Evolutionary conservation across 306 rosid genomes (phyloP).

Genomic region (Malus sieversii): DNA sequence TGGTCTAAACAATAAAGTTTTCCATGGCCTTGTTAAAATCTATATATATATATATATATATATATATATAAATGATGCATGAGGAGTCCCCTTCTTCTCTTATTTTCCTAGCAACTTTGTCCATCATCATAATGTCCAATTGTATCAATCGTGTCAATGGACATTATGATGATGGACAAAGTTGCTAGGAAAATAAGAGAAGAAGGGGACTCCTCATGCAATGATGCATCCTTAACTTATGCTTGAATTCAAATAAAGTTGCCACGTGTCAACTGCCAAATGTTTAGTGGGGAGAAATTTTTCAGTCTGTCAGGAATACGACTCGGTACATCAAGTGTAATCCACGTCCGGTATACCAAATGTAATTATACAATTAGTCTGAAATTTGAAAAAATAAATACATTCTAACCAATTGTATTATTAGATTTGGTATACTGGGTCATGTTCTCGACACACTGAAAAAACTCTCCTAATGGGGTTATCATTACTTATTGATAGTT

Average conservation of each 20-base stretch:
- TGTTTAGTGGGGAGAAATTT: slow-evolving; percentile 13
- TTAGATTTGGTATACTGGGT: not conserved
- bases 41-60: no score
- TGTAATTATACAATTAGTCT: no score
- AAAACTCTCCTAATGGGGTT: not conserved
- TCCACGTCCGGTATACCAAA: fast-evolving
- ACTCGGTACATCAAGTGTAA: no score
- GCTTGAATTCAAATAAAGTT: slow-evolving; percentile 34
- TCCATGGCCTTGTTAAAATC: not conserved
- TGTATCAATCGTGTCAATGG: not conserved
- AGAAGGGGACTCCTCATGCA: slow-evolving; percentile 12
- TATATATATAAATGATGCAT: not conserved
- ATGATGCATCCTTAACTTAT: not conserved
- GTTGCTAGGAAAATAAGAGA: slow-evolving; percentile 5
- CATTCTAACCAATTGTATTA: no score
- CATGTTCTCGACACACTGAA: no score
- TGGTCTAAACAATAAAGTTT: not conserved
- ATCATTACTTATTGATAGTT: not conserved
- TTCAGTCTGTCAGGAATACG: no score
- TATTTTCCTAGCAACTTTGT: slow-evolving; percentile 8
- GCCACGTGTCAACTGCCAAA: not conserved
- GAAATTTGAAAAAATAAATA: no score
- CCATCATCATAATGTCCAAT: slow-evolving; percentile 14
- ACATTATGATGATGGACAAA: slow-evolving; percentile 21
- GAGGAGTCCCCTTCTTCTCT: slow-evolving; percentile 19